Conservation (phyloP, 2,329 filamentous ascomycete genomes). For the Aspergillus latus region DNA sequence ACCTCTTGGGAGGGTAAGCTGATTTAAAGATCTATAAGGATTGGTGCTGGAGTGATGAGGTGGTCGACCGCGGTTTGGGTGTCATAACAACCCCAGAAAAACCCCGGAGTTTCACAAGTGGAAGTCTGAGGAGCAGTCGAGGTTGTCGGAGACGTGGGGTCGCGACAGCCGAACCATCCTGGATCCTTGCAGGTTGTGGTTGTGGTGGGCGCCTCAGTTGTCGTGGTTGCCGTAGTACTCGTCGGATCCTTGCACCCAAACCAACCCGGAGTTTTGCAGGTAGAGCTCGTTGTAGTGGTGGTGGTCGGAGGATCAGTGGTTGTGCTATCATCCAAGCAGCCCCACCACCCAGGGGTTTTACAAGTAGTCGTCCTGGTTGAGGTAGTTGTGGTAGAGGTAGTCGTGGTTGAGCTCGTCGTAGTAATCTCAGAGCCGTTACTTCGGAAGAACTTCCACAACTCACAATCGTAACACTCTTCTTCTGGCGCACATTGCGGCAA, state of each 20-base stretch:
- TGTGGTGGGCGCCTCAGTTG: constrained; percentile 18
- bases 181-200: constrained; percentile 28
- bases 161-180: constrained; percentile 39
- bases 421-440: constrained; percentile 82
- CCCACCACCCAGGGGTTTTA: constrained; percentile 47
- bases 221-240: constrained; percentile 24
- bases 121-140: constrained; percentile 18
- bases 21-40: neutral
- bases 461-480: constrained; percentile 82
- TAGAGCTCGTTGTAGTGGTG: constrained; percentile 38
- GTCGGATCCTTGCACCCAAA: constrained; percentile 45
- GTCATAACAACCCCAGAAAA: constrained; percentile 58
- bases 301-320: constrained; percentile 35
- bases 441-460: constrained; percentile 90
- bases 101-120: constrained; percentile 53
- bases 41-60: constrained; percentile 32
- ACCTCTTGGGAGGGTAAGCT: neutral
- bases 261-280: constrained; percentile 46
- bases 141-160: constrained; percentile 24
- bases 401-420: constrained; percentile 31
- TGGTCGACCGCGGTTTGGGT: constrained; percentile 29
- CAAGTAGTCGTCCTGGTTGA: constrained; percentile 79
- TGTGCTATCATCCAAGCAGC: constrained; percentile 25
- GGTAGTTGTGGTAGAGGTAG: constrained; percentile 9
- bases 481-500: constrained; percentile 76